Percentiles rank a stretch among this genome's conserved stretches.
Evolutionary conservation across 2,329 filamentous ascomycete species (phyloP).

Genomic region (Trichoderma sp.): DNA sequence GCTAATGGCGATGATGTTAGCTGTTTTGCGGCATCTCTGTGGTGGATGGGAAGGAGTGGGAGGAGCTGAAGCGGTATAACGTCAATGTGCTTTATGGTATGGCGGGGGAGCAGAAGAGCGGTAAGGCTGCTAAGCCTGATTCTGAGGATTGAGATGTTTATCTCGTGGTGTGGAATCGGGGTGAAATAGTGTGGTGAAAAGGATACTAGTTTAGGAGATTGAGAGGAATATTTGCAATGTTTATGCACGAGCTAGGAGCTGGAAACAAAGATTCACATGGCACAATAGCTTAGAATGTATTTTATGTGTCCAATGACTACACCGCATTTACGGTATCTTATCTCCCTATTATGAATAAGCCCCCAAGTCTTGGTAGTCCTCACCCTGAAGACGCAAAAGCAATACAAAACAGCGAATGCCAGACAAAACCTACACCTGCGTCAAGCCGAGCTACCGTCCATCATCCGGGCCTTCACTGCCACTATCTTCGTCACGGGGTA

Average conservation of each 20-base stretch:
- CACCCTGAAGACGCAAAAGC: neutral
- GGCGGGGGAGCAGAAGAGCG: constrained; percentile 20
- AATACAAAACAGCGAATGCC: neutral
- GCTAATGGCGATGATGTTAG: constrained; percentile 39
- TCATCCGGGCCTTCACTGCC: neutral
- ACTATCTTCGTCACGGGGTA: constrained; percentile 72
- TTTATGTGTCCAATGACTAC: neutral
- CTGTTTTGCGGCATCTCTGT: constrained; percentile 76
- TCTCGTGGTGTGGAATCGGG: neutral
- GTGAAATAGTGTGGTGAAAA: neutral
- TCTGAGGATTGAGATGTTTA: neutral
- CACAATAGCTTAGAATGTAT: neutral
- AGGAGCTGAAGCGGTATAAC: constrained; percentile 73
- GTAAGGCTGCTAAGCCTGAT: neutral
- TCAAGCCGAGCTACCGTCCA: neutral
- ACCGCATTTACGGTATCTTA: neutral
- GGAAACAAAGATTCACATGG: neutral
- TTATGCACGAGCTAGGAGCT: neutral
- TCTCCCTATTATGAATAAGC: neutral
- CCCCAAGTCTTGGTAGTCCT: neutral
- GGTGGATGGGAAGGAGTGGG: constrained; percentile 66
- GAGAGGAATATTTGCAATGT: neutral
- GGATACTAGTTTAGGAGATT: neutral
- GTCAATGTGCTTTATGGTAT: constrained; percentile 66
- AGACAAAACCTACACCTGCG: neutral